Percentiles rank a stretch among this genome's conserved stretches.
These are phyloP conservation scores for Crithidia brevicula DNA, from an alignment of 208 protist genomes.

Conservation along the genomic window DNA sequence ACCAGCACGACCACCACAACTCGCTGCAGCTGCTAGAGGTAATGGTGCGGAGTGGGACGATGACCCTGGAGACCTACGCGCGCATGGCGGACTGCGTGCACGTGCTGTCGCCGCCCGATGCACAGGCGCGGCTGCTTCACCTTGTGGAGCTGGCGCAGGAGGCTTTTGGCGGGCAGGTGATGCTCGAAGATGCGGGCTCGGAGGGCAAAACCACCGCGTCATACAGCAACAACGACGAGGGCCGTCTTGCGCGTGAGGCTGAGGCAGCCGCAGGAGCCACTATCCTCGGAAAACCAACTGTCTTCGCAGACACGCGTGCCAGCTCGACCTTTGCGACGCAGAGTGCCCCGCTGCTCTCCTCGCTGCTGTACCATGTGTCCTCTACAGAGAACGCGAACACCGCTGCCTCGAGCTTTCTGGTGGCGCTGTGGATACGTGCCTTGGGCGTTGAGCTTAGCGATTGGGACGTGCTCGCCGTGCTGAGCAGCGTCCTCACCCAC, in stretches of 20 bases:
- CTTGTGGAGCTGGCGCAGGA: slow-evolving; percentile 52
- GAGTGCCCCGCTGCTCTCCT: slow-evolving; percentile 64
- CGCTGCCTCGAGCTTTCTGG: slow-evolving; percentile 49
- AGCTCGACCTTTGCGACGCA: background rate
- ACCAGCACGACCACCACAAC: slow-evolving; percentile 68
- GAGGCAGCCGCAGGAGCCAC: background rate
- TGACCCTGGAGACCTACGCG: slow-evolving; percentile 73
- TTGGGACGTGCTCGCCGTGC: slow-evolving; percentile 75
- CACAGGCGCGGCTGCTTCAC: slow-evolving; percentile 48
- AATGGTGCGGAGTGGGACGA: slow-evolving; percentile 59
- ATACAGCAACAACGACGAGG: slow-evolving; percentile 34
- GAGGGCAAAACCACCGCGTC: slow-evolving; percentile 46
- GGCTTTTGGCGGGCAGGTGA: slow-evolving; percentile 52
- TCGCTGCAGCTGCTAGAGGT: slow-evolving; percentile 80
- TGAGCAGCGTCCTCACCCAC: slow-evolving; percentile 46
- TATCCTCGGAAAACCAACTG: too few relatives aligned
- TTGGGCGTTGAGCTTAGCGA: slow-evolving; percentile 65
- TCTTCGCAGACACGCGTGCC: slow-evolving; percentile 6
- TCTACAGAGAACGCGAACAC: slow-evolving; percentile 35
- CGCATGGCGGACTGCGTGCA: slow-evolving; percentile 77
- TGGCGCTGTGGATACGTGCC: slow-evolving; percentile 80
- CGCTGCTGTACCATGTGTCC: slow-evolving; percentile 79
- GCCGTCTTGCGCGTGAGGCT: slow-evolving; percentile 14
- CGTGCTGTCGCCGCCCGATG: slow-evolving; percentile 57
- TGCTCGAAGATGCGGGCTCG: slow-evolving; percentile 33